Conservation (phyloP, 805 yeast species). For the Spathaspora sp. region DNA sequence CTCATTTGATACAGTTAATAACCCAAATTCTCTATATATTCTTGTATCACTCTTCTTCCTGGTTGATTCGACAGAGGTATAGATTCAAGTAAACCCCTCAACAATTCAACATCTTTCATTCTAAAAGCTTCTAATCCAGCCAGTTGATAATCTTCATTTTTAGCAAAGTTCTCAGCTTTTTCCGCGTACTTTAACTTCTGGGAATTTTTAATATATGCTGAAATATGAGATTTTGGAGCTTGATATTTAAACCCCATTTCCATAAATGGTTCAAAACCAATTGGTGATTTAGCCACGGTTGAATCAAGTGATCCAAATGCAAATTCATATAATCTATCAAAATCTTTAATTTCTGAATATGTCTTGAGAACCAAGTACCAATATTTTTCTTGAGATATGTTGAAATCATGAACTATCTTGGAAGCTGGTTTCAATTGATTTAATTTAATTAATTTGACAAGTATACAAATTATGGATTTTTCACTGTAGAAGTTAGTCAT, state of each 20-base stretch:
- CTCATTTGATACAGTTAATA: slow-evolving; percentile 11
- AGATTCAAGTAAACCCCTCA: slow-evolving; percentile 8
- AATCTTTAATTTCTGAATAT: slow-evolving; percentile 24
- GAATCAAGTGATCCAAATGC: slow-evolving; percentile 15
- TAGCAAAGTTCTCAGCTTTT: slow-evolving; percentile 47
- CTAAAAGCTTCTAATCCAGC: slow-evolving; percentile 50
- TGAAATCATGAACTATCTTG: slow-evolving; percentile 29
- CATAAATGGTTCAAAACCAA: slow-evolving; percentile 67
- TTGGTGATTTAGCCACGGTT: slow-evolving; percentile 53
- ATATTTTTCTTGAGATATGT: slow-evolving; percentile 23
- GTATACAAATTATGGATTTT: slow-evolving; percentile 22
- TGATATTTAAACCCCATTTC: slow-evolving; percentile 44
- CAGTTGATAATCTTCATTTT: slow-evolving; percentile 47
- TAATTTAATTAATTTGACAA: slow-evolving; percentile 27
- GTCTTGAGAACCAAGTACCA: slow-evolving; percentile 33
- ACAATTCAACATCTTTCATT: slow-evolving; percentile 34
- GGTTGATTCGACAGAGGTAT: slow-evolving; percentile 5
- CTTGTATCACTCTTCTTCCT: slow-evolving; percentile 12
- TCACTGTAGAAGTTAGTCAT: slow-evolving; percentile 24
- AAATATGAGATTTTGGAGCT: slow-evolving; percentile 59
- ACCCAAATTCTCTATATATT: slow-evolving; percentile 24
- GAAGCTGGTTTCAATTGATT: slow-evolving; percentile 35
- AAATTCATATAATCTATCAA: slow-evolving; percentile 33
- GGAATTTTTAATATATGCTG: slow-evolving; percentile 55
- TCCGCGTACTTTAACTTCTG: slow-evolving; percentile 40